Base-by-base conservation (phyloP, 192 early-diverging fungal genomes). In the Backusella luteola region DNA sequence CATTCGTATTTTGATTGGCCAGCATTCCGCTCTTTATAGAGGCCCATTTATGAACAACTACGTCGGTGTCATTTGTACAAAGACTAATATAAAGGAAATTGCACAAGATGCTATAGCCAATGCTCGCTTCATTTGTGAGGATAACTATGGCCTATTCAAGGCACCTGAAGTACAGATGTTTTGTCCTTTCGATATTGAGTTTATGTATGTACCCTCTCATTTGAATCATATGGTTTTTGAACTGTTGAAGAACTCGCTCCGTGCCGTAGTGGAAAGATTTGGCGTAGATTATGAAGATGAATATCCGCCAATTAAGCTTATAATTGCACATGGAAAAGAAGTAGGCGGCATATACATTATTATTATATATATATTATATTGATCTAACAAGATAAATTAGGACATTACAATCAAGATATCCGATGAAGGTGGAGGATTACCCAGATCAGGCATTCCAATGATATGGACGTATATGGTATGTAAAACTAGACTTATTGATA, bases 181-280 rank as follows among this genome's bases (percentile, higher is more conserved):
- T 74, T 93, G 90, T 77, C 90, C 88, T 4, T 81, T 86, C 34
- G 92, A 95, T 71, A 88, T 96, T 14, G 90, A 95, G 79, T 98
- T 98, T 79, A 96, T 96, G 93, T 98, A 98, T 81, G 94, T 97
- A 46, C 96, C 96, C n/a, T 91, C 90, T 19, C 97, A 98, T 81
- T 85, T 98, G 84, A 96, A 95, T 83, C 97, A 98, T 83, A 97
- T 97, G 95, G 78, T 97, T 32, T 99, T 99, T 85, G 97, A 99
- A 90, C 86, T 99, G 66, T 84, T 99, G 63, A 99, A 99, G 83
- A 99, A 99, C 87, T 94, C 93, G 35, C 87, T 99, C 68, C 91
- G 97, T 41, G 97, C 97, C 6, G 92, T 96, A 2, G 95, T 99
- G 32, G 97, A 99, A 84, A 85, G 89, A 71, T 93, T 91, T 79